Conservation (phyloP, 2,329 filamentous ascomycete genomes). For the Fusarium mangiferae region DNA sequence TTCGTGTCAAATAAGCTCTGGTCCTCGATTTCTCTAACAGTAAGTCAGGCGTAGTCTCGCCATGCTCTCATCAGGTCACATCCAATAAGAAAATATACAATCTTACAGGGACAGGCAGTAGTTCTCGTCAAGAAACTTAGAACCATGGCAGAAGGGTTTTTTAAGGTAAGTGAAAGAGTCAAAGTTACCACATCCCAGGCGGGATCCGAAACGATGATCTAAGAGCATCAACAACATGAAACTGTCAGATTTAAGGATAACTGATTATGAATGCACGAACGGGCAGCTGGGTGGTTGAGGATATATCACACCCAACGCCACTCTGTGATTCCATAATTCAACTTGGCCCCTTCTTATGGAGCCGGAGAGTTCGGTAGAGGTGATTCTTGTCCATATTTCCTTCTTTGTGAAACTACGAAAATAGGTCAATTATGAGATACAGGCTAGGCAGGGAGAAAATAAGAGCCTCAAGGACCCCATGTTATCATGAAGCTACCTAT, state of each 20-base stretch:
- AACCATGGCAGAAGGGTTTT: background rate
- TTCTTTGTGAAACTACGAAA: too few species aligned
- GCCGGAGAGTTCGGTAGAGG: background rate
- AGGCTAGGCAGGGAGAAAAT: too few species aligned
- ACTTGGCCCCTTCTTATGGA: background rate
- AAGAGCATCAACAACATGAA: background rate
- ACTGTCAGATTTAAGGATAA: background rate
- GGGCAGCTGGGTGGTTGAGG: background rate
- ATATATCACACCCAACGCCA: background rate
- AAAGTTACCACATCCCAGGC: background rate
- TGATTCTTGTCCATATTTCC: background rate
- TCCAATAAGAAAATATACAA: background rate
- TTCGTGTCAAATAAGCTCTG: too few species aligned
- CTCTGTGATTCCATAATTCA: background rate
- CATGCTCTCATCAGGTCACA: background rate
- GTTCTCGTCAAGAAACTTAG: too few species aligned
- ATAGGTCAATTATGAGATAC: too few species aligned
- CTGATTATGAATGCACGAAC: background rate
- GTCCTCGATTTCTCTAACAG: too few species aligned
- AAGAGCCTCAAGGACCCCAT: too few species aligned
- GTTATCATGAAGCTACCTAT: slow-evolving; percentile 22
- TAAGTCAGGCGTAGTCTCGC: background rate
- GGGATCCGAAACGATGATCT: background rate
- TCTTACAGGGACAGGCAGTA: background rate
- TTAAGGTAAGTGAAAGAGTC: background rate